Base-by-base conservation (phyloP, 139 green algal genomes). In the Dunaliella primolecta region DNA sequence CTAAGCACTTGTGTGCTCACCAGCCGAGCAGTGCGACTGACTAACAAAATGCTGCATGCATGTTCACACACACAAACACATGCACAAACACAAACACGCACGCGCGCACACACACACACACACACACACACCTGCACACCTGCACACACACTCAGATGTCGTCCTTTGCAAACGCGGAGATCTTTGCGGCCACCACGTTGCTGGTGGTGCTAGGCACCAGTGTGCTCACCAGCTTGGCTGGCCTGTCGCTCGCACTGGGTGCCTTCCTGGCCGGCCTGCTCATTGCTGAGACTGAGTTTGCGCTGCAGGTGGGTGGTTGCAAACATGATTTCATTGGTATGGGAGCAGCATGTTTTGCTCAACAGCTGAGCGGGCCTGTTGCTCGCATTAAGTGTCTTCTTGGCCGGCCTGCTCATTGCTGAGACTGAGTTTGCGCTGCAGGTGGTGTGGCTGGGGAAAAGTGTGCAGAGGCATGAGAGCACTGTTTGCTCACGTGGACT, bases 241-340 rank as follows among this genome's bases (percentile, higher is more conserved):
- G 97, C 2, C 93, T 99, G 80, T 96, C 89, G 15, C 94, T 99
- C 84, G 97, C 97, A 2, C 93, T 99, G 77, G 97, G 97, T 36
- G 97, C 97, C 23, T 99, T 99, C 91, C 89, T 99, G 84, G 97
- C 97, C 1, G 97, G 97, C 21, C 90, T 99, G 85, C 92, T 99
- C 57, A 90, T 99, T 30, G 96, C 97, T 23, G 97, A 99, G 90
- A 99, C 97, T 0, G 97, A 99, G 89, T 99, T 95, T 87, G 95
- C 94, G 70, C 91, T 99, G 80, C 96, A 98, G 91, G 90, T 93
- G 64, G 33, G 84, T 57, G 76, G 57, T 30, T 71, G 77, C 86
- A 92, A 32, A 21, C 21, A 15, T 29, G 21, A 21, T 72, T 21
- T 72, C 56, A 29, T 15, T 72, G 56, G 56, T 21, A 72, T 15